Evolutionary conservation across 1,139 yeast genomes (phyloP).

Genomic region (Scheffersomyces insectosa): DNA sequence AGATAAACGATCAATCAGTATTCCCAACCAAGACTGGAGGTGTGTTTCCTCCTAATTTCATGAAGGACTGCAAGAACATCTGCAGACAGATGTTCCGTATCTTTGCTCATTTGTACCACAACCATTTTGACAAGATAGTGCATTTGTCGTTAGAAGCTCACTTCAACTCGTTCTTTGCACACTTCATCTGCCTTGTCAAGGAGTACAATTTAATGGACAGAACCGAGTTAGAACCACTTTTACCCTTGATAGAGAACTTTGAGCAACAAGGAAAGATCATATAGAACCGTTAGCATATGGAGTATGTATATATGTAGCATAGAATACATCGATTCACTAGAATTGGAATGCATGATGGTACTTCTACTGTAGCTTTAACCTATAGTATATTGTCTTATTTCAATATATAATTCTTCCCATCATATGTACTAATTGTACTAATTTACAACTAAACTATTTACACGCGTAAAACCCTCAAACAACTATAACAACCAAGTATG

Average conservation of each 20-base stretch:
- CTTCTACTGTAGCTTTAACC: neutral
- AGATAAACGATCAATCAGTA: slow-evolving; percentile 82
- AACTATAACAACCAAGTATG: slow-evolving; percentile 1
- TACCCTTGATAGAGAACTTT: slow-evolving; percentile 72
- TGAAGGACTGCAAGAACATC: slow-evolving; percentile 81
- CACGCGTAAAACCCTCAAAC: neutral
- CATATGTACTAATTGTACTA: slow-evolving; percentile 1
- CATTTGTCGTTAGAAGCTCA: slow-evolving; percentile 94
- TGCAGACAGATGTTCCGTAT: slow-evolving; percentile 91
- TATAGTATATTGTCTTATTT: too few relatives aligned
- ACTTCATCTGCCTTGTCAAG: slow-evolving; percentile 81
- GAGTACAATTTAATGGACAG: slow-evolving; percentile 81
- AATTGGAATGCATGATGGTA: neutral
- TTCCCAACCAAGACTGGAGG: slow-evolving; percentile 95
- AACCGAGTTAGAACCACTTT: slow-evolving; percentile 76
- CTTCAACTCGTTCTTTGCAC: slow-evolving; percentile 98
- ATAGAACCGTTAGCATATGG: slow-evolving; percentile 13
- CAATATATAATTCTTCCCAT: neutral
- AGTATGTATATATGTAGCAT: neutral
- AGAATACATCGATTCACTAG: neutral
- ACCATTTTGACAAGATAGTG: slow-evolving; percentile 88
- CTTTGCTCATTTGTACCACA: slow-evolving; percentile 94
- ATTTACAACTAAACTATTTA: slow-evolving; percentile 1
- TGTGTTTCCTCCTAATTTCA: slow-evolving; percentile 86
- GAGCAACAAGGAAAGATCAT: slow-evolving; percentile 85